A percentile compares a stretch with the other conserved stretches of the same genome.
These are phyloP conservation scores for Sugiyamaella pinicola DNA, from an alignment of 1,139 yeast species.

Conservation along the genomic window DNA sequence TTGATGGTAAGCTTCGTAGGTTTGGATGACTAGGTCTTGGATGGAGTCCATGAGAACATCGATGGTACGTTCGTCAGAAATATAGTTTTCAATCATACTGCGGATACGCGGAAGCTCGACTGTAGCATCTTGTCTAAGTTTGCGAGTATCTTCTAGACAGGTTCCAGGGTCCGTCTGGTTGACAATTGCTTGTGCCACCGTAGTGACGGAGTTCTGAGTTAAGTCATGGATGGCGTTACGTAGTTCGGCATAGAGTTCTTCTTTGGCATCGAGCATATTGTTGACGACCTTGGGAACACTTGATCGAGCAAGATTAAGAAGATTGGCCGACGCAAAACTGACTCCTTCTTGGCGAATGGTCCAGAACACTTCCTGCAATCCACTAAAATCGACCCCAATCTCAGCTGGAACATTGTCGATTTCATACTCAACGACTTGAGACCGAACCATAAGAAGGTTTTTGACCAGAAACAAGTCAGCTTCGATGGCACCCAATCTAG, in stretches of 20 bases:
- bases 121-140: constrained; percentile 52
- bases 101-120: constrained; percentile 59
- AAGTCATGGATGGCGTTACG: constrained; percentile 70
- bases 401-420: constrained; percentile 74
- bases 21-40: constrained; percentile 55
- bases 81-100: constrained; percentile 51
- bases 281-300: constrained; percentile 82
- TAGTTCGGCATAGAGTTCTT: constrained; percentile 72
- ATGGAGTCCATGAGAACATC: constrained; percentile 59
- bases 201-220: constrained; percentile 47
- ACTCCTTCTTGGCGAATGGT: constrained; percentile 45
- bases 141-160: constrained; percentile 42
- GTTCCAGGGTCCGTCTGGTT: constrained; percentile 33
- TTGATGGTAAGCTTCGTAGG: constrained; percentile 51
- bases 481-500: constrained; percentile 53
- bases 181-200: constrained; percentile 41
- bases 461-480: constrained; percentile 69
- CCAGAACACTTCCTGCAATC: constrained; percentile 55
- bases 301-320: constrained; percentile 63
- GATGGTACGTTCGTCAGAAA: constrained; percentile 51
- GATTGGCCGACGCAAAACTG: constrained; percentile 44
- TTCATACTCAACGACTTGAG: constrained; percentile 76
- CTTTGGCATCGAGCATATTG: constrained; percentile 83
- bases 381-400: constrained; percentile 78
- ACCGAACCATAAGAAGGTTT: constrained; percentile 69